Percentiles rank a stretch among this genome's conserved stretches.
Conservation (phyloP, 2,329 filamentous ascomycete genomes). For the Aspergillus niger region DNA sequence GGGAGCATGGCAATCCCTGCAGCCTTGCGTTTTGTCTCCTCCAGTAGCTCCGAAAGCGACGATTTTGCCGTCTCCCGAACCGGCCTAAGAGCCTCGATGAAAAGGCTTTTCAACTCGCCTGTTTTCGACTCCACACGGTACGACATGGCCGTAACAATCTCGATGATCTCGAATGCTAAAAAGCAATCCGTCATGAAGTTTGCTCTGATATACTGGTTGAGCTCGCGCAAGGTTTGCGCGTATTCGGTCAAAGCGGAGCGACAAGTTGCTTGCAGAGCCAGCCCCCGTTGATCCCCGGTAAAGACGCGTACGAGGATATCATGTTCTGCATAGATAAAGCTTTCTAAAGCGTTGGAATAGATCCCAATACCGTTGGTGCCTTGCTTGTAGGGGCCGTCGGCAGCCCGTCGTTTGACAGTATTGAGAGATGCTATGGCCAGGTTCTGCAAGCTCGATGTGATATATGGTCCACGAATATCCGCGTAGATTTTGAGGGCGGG, state of each 20-base stretch:
- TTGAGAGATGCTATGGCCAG: conserved; percentile 83
- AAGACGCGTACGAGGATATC: conserved; percentile 90
- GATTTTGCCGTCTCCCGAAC: conserved; percentile 88
- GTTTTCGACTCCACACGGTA: conserved; percentile 78
- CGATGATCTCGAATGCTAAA: conserved; percentile 91
- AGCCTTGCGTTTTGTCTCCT: conserved; percentile 75
- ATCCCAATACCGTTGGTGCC: conserved; percentile 90
- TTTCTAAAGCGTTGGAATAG: conserved; percentile 85
- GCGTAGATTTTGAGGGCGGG: conserved; percentile 81
- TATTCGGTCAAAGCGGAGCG: conserved; percentile 78
- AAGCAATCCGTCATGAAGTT: conserved; percentile 91
- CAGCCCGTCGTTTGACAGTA: conserved; percentile 72
- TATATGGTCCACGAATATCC: conserved; percentile 81
- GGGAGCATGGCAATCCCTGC: conserved; percentile 68
- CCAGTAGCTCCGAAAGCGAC: conserved; percentile 79
- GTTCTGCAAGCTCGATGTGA: conserved; percentile 80
- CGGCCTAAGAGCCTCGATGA: conserved; percentile 84
- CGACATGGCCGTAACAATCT: conserved; percentile 79
- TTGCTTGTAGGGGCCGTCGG: conserved; percentile 80
- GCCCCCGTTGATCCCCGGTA: conserved; percentile 77
- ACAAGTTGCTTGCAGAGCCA: conserved; percentile 77
- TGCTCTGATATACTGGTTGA: conserved; percentile 84
- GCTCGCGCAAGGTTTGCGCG: conserved; percentile 78
- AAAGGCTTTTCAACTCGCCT: conserved; percentile 78
- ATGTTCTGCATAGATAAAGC: conserved; percentile 83